phyloP scores from a whole-genome alignment of 1,284 basidiomycete genomes.

The Sporisorium scitamineum region DNA sequence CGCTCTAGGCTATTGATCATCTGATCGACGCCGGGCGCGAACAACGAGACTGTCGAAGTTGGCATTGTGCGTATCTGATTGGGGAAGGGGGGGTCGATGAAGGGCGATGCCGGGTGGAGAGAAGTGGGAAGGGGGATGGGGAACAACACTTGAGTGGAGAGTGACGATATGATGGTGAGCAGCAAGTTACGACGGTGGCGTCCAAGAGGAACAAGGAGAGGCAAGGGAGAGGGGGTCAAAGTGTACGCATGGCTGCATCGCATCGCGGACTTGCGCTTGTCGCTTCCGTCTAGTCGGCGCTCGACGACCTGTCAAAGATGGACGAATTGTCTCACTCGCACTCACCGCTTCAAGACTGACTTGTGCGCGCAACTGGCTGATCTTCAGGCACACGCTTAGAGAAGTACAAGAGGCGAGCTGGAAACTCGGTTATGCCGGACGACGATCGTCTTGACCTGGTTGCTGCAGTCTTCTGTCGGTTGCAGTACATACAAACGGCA shows the following conservation, averaged over 20 bases:
- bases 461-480: background rate
- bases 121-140: background rate
- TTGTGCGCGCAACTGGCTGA: background rate
- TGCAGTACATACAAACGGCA: slow-evolving; percentile 1
- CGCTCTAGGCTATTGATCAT: slow-evolving; percentile 33
- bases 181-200: slow-evolving; percentile 4
- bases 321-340: background rate
- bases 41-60: slow-evolving; percentile 28
- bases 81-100: background rate
- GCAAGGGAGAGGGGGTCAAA: slow-evolving; percentile 5
- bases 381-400: slow-evolving; percentile 16
- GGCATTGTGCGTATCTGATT: slow-evolving; percentile 1
- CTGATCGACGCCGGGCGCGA: slow-evolving; percentile 39
- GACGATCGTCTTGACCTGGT: slow-evolving; percentile 25
- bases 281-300: background rate
- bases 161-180: slow-evolving; percentile 11
- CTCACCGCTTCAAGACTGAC: background rate
- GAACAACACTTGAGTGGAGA: slow-evolving; percentile 2
- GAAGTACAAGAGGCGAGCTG: background rate
- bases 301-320: background rate
- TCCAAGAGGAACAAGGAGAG: background rate
- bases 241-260: background rate
- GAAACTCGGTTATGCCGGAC: slow-evolving; percentile 34
- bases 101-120: background rate
- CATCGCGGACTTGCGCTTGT: background rate